These are phyloP conservation scores for Talaromyces stipitatus DNA, from an alignment of 495 filamentous ascomycete genomes.

Conservation along the genomic window DNA sequence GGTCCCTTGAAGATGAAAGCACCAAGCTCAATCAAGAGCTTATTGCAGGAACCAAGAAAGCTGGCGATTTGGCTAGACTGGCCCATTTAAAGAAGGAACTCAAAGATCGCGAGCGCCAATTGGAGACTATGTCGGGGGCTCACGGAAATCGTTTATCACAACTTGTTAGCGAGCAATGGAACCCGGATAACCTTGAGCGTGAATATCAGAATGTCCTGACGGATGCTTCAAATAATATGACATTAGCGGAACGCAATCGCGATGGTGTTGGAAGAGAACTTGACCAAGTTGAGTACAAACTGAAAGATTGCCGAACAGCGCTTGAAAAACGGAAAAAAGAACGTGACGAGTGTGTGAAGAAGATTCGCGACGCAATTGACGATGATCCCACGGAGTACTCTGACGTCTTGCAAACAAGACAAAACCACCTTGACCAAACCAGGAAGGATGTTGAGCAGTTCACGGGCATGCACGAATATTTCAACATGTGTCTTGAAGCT, in stretches of 20 bases:
- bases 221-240: conserved; percentile 40
- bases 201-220: conserved; percentile 62
- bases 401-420: conserved; percentile 43
- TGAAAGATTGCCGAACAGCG: conserved; percentile 54
- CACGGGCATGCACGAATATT: conserved; percentile 55
- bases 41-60: conserved; percentile 63
- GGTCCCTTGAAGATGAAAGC: conserved; percentile 58
- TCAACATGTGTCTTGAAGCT: conserved; percentile 48
- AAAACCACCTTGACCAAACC: conserved; percentile 51
- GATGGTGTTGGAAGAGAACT: conserved; percentile 65
- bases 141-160: conserved; percentile 61
- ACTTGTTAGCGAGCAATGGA: conserved; percentile 58
- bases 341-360: conserved; percentile 47
- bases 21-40: conserved; percentile 67
- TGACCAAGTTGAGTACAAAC: conserved; percentile 68
- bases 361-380: conserved; percentile 40
- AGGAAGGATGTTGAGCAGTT: conserved; percentile 58
- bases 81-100: conserved; percentile 71
- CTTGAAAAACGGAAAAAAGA: conserved; percentile 58
- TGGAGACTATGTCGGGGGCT: conserved; percentile 68
- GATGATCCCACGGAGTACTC: conserved; percentile 49
- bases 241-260: conserved; percentile 57
- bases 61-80: conserved; percentile 69
- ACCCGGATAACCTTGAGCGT: conserved; percentile 58
- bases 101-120: conserved; percentile 57